Base-by-base conservation (phyloP, 148 eudicot species). In the Silene latifolia region DNA sequence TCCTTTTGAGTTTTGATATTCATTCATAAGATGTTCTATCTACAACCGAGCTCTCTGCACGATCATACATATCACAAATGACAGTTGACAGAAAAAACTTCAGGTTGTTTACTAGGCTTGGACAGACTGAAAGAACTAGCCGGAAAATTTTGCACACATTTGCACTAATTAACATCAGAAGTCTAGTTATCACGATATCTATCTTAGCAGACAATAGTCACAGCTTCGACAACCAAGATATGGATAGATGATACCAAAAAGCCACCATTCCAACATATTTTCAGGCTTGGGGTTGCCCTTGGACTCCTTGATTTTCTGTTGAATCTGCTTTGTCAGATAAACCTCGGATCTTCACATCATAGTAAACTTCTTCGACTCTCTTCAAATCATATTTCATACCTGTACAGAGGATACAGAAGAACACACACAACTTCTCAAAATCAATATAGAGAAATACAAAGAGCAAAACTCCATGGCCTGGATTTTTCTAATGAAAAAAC, bases 271-370 rank as follows among this genome's bases (percentile, higher is more conserved):
- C 42, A 24, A 18, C 19, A 13, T 18, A 74, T 18, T 54, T 74
- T 62, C 39, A 3, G 62, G 44, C 60, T 74, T 78, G 82, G 25
- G 81, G 62, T 63, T 78, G 65, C 54, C 67, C 84, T 77, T 78
- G 68, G 72, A 17, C 68, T 81, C 80, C 81, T 86, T 86, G 82
- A 14, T 84, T 85, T 47, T 76, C 88, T 32, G 35, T 73, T 27
- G 87, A 57, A 32, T 84, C 84, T 0, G 76, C 91, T 46, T 80
- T 85, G 2, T 83, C 78, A 9, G 87, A 80, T 83, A 94, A 80
- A 20, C 98, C 98, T 48, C 98, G 88, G 76, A 94, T 94, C 88
- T 94, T 94, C 61, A 94, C 98, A 81, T 90, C 98, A 56, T 94
- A 94, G 79, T 74, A 84, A 59, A 94, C 98, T 83, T 94, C 98